Conservation (phyloP, 2,329 filamentous ascomycete genomes). For the Xylariaceae sp. region DNA sequence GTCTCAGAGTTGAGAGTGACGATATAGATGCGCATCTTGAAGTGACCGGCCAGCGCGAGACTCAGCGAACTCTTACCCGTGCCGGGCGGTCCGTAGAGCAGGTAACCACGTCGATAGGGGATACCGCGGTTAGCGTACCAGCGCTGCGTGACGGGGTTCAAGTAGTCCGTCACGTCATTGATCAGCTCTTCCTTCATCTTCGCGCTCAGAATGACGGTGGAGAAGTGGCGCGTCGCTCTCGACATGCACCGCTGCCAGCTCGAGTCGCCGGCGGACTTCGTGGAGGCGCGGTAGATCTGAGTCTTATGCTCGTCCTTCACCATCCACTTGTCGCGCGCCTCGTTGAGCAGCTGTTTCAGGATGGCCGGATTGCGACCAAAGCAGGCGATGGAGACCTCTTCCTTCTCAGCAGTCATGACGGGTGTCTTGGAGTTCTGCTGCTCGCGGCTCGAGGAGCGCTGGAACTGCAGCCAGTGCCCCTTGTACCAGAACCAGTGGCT, state of each 20-base stretch:
- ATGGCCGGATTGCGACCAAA: conserved; percentile 56
- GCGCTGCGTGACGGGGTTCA: conserved; percentile 56
- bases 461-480: conserved; percentile 52
- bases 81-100: conserved; percentile 74
- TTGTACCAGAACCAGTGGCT: conserved; percentile 63
- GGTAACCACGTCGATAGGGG: conserved; percentile 77
- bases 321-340: conserved; percentile 51
- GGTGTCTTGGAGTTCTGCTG: conserved; percentile 25
- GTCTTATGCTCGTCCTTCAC: conserved; percentile 58
- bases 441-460: conserved; percentile 45
- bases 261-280: conserved; percentile 39
- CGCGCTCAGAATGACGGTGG: conserved; percentile 60
- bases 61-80: conserved; percentile 73
- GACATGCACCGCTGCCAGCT: conserved; percentile 60
- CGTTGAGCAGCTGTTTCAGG: conserved; percentile 57
- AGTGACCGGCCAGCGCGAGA: conserved; percentile 64
- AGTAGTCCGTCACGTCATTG: conserved; percentile 57
- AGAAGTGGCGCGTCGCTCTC: conserved; percentile 55
- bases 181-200: conserved; percentile 55
- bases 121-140: conserved; percentile 85
- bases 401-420: conserved; percentile 42
- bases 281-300: conserved; percentile 57
- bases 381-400: conserved; percentile 56
- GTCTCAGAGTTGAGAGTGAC: conserved; percentile 59
- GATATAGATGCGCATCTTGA: conserved; percentile 67